phyloP scores from a whole-genome alignment of 148 eudicot species.

The Pouteria glomerata region DNA sequence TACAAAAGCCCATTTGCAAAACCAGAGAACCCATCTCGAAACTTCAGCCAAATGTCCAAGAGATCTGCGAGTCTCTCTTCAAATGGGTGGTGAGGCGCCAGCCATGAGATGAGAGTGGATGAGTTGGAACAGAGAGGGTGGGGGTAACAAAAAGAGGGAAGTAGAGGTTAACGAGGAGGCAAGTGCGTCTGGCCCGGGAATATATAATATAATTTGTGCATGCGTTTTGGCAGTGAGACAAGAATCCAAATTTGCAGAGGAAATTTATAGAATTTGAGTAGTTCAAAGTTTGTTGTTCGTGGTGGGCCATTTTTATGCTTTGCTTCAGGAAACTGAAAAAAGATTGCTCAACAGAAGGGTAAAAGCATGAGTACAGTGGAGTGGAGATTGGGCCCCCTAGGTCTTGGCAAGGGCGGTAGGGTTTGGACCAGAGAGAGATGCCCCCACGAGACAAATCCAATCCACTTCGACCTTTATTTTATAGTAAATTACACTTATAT shows the following conservation, averaged over 20 bases:
- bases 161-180: not conserved
- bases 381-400: no score
- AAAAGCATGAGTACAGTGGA: slow-evolving; percentile 8
- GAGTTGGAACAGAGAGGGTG: no score
- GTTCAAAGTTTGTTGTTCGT: not conserved
- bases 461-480: no score
- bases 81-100: not conserved
- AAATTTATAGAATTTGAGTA: not conserved
- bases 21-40: slow-evolving; percentile 42
- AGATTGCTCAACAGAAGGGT: slow-evolving; percentile 14
- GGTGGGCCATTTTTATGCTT: slow-evolving; percentile 21
- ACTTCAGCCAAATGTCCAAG: slow-evolving; percentile 1
- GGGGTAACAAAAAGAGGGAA: not conserved
- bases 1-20: slow-evolving; percentile 24
- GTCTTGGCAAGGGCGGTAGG: no score
- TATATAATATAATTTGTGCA: not conserved
- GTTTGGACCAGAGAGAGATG: no score
- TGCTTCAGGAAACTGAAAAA: slow-evolving; percentile 18
- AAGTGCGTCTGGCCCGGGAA: not conserved
- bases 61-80: slow-evolving; percentile 10
- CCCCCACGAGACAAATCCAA: no score
- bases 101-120: no score
- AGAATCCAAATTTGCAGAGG: not conserved
- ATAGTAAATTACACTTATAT: no score
- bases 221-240: not conserved